These are phyloP conservation scores for Cryphonectria naterciae DNA, from an alignment of 2,329 filamentous ascomycete species.

Conservation along the genomic window DNA sequence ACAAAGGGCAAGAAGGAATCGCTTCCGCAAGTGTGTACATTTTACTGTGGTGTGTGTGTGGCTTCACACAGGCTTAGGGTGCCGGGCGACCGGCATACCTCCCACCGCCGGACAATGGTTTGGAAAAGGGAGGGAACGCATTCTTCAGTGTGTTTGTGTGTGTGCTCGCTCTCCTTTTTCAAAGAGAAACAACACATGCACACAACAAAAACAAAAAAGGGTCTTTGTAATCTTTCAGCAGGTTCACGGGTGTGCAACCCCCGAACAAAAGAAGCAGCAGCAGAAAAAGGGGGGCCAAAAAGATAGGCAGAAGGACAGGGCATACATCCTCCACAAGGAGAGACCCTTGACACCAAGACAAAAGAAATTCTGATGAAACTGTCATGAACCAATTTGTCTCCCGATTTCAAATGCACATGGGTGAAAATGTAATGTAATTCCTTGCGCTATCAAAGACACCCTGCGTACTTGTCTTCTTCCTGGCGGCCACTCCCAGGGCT, in stretches of 20 bases:
- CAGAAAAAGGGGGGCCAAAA: not conserved
- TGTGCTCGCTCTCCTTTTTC: not conserved
- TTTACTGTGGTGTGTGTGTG: conserved; percentile 5
- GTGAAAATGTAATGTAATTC: not conserved
- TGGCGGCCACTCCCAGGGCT: no score
- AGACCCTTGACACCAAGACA: conserved; percentile 18
- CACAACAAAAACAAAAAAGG: not conserved
- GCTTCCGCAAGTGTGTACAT: conserved; percentile 15
- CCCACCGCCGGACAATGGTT: conserved; percentile 2
- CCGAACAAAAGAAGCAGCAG: not conserved
- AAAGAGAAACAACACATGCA: not conserved
- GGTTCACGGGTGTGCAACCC: not conserved
- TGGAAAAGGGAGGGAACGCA: conserved; percentile 1
- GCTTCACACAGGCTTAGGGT: not conserved
- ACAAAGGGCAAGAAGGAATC: not conserved
- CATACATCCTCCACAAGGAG: conserved; percentile 13
- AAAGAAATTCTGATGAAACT: conserved; percentile 23
- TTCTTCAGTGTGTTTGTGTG: conserved; percentile 15
- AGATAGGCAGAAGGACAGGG: conserved; percentile 13
- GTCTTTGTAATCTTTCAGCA: conserved; percentile 7
- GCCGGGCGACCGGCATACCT: conserved; percentile 24
- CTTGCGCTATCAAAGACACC: no score
- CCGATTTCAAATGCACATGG: not conserved
- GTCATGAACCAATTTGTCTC: not conserved
- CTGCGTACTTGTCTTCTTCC: no score